Evolutionary conservation across 148 eudicot genomes (phyloP).

Genomic region (Fallopia convolvulus): DNA sequence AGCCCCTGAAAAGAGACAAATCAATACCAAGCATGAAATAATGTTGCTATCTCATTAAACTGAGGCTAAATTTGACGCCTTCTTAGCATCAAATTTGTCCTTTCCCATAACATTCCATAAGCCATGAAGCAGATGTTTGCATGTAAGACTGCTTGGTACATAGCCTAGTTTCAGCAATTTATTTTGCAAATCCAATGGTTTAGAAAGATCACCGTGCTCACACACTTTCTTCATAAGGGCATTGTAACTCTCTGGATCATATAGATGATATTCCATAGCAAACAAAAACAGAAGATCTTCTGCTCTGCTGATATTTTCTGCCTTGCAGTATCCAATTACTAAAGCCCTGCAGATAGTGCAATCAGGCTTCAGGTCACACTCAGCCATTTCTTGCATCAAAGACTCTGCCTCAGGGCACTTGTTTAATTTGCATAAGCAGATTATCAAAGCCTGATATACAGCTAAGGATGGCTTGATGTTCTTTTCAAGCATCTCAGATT

Average conservation of each 20-base stretch:
- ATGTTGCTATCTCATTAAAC: neutral
- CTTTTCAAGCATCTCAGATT: conserved; percentile 22
- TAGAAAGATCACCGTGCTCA: conserved; percentile 35
- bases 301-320: conserved; percentile 36
- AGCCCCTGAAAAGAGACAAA: neutral
- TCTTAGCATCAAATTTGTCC: conserved; percentile 2
- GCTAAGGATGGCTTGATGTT: conserved; percentile 31
- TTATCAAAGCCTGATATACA: conserved; percentile 6
- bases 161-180: conserved; percentile 70
- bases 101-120: conserved; percentile 29
- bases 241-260: conserved; percentile 55
- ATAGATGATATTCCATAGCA: conserved; percentile 43
- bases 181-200: conserved; percentile 59
- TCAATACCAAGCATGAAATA: neutral
- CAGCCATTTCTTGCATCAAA: conserved; percentile 7
- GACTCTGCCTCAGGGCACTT: neutral
- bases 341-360: conserved; percentile 20
- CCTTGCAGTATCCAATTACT: conserved; percentile 49
- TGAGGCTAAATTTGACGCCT: neutral
- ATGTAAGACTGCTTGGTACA: conserved; percentile 50
- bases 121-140: conserved; percentile 56
- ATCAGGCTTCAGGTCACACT: neutral
- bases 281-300: conserved; percentile 40
- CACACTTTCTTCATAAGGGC: conserved; percentile 36
- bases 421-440: conserved; percentile 3